phyloP scores from a whole-genome alignment of 2,329 filamentous ascomycete species.

The Lasiodiplodia sp. region DNA sequence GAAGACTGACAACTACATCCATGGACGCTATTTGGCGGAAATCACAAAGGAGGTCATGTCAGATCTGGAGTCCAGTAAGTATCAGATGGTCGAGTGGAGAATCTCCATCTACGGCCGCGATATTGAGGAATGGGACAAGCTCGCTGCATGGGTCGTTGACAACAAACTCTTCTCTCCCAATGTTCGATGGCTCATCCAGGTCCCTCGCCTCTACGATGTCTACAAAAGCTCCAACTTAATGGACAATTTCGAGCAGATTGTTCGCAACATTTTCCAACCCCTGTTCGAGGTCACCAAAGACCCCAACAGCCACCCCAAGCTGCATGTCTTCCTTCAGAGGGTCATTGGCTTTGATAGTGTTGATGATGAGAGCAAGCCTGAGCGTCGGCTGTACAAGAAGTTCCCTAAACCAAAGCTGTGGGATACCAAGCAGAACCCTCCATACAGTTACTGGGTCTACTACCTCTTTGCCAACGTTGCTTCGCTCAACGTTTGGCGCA shows the following conservation, averaged over 20 bases:
- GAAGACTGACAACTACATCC: slow-evolving; percentile 98
- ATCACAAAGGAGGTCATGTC: slow-evolving; percentile 98
- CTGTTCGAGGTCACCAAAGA: slow-evolving; percentile 93
- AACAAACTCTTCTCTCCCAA: slow-evolving; percentile 99
- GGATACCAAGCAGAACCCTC: slow-evolving; percentile 93
- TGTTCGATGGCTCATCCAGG: slow-evolving; percentile 94
- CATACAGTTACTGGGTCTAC: slow-evolving; percentile 99
- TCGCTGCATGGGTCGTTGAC: slow-evolving; percentile 96
- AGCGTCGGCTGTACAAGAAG: slow-evolving; percentile 92
- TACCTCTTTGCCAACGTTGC: slow-evolving; percentile 94
- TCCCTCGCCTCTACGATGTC: slow-evolving; percentile 92
- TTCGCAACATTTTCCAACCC: slow-evolving; percentile 90
- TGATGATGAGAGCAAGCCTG: slow-evolving; percentile 96
- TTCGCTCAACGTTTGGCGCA: slow-evolving; percentile 90
- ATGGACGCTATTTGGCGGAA: slow-evolving; percentile 93
- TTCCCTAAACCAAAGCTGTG: slow-evolving; percentile 90
- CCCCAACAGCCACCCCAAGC: slow-evolving; percentile 84
- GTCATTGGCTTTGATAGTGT: slow-evolving; percentile 98
- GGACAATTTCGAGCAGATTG: slow-evolving; percentile 87
- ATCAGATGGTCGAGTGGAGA: slow-evolving; percentile 99
- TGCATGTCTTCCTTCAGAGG: slow-evolving; percentile 92
- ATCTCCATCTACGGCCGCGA: slow-evolving; percentile 96
- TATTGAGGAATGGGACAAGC: slow-evolving; percentile 94
- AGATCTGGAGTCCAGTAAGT: slow-evolving; percentile 97
- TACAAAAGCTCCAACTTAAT: slow-evolving; percentile 90